phyloP scores from a whole-genome alignment of 306 rosid species.

The Spatholobus suberectus region DNA sequence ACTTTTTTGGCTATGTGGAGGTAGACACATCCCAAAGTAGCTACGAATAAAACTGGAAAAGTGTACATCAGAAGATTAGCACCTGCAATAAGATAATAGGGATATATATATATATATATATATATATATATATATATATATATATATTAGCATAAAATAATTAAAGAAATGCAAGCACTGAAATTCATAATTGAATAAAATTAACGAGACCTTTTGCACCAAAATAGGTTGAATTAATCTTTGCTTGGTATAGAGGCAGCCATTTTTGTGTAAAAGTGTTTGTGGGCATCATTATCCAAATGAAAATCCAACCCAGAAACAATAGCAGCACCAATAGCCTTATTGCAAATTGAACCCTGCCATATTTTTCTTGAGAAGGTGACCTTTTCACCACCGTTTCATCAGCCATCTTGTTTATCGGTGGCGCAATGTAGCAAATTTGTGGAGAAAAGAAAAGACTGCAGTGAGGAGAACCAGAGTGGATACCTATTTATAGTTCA shows the following conservation, averaged over 20 bases:
- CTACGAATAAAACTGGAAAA: slow-evolving; percentile 68
- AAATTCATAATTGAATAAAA: slow-evolving; percentile 17
- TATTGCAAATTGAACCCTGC: slow-evolving; percentile 41
- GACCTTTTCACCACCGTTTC: slow-evolving; percentile 35
- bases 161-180: not conserved
- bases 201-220: slow-evolving; percentile 58
- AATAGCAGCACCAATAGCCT: slow-evolving; percentile 47
- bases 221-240: slow-evolving; percentile 52
- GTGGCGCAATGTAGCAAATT: not conserved
- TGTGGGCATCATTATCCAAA: slow-evolving; percentile 68
- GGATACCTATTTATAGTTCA: slow-evolving; percentile 48
- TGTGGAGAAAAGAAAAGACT: slow-evolving; percentile 8
- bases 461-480: not conserved
- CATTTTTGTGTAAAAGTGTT: slow-evolving; percentile 44
- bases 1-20: slow-evolving; percentile 55
- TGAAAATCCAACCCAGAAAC: slow-evolving; percentile 55
- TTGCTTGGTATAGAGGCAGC: slow-evolving; percentile 41
- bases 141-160: slow-evolving; percentile 38
- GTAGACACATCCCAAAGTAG: slow-evolving; percentile 66
- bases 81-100: slow-evolving; percentile 56
- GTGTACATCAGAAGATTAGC: slow-evolving; percentile 49
- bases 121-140: too few species aligned
- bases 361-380: slow-evolving; percentile 40
- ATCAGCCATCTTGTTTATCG: slow-evolving; percentile 29
- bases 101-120: too few species aligned